phyloP scores from a whole-genome alignment of 192 early-diverging fungal species.

The Coemansia sp. region DNA sequence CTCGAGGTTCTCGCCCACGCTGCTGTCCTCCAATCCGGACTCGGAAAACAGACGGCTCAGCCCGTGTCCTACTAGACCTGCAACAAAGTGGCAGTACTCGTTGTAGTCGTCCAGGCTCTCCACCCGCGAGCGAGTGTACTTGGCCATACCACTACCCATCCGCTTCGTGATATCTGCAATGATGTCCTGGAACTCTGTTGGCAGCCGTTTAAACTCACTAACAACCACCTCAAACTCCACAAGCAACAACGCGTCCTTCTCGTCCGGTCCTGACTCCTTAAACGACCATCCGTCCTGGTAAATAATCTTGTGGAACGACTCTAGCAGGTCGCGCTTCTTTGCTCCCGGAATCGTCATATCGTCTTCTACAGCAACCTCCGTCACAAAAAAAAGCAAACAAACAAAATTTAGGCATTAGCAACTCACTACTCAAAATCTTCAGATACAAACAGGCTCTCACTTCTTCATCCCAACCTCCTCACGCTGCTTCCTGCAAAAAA shows the following conservation, averaged over 20 bases:
- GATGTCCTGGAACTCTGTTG: slow-evolving; percentile 73
- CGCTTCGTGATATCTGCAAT: slow-evolving; percentile 88
- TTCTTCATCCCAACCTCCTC: not conserved
- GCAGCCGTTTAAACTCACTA: slow-evolving; percentile 79
- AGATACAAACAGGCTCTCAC: not conserved
- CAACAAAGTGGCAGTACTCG: slow-evolving; percentile 97
- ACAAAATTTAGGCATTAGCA: not conserved
- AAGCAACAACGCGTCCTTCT: slow-evolving; percentile 92
- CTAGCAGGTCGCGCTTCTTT: slow-evolving; percentile 75
- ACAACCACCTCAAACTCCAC: slow-evolving; percentile 90
- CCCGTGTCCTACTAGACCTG: slow-evolving; percentile 93
- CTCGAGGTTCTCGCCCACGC: slow-evolving; percentile 53
- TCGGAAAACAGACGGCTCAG: slow-evolving; percentile 88
- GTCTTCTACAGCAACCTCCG: slow-evolving; percentile 63
- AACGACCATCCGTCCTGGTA: slow-evolving; percentile 81
- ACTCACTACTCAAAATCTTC: not conserved
- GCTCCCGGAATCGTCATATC: slow-evolving; percentile 89
- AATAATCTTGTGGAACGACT: slow-evolving; percentile 79
- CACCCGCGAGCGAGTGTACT: slow-evolving; percentile 71
- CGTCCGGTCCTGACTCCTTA: slow-evolving; percentile 81
- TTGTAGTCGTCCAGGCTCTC: slow-evolving; percentile 86
- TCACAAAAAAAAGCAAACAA: not conserved
- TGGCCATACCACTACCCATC: slow-evolving; percentile 97
- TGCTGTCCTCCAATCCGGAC: slow-evolving; percentile 74
- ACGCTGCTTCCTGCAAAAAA: not conserved